Evolutionary conservation across 2,329 filamentous ascomycete genomes (phyloP).

Genomic region (Myriosclerotinia scirpicola): DNA sequence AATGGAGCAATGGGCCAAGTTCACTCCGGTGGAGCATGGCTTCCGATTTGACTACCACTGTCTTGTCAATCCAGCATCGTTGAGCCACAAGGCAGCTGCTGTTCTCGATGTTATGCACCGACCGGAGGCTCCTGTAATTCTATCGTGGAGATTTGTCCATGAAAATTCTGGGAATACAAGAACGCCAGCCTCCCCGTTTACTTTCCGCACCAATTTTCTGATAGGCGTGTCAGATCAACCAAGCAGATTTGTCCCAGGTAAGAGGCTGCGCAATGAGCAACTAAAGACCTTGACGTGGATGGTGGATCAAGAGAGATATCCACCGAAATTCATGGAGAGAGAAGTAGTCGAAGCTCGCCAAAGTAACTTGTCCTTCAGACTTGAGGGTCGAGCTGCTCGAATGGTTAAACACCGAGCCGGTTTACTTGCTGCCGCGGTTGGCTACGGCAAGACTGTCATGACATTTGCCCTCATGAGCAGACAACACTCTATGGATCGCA

Average conservation of each 20-base stretch:
- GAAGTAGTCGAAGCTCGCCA: conserved; percentile 58
- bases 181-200: conserved; percentile 15
- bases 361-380: conserved; percentile 53
- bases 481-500: background rate
- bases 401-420: conserved; percentile 53
- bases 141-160: conserved; percentile 50
- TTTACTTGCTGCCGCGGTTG: conserved; percentile 62
- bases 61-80: conserved; percentile 44
- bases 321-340: conserved; percentile 49
- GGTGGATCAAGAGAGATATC: conserved; percentile 55
- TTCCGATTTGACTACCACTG: conserved; percentile 44
- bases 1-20: conserved; percentile 41
- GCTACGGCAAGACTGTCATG: conserved; percentile 67
- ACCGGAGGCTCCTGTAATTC: conserved; percentile 30
- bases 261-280: conserved; percentile 52
- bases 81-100: conserved; percentile 46
- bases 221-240: conserved; percentile 36
- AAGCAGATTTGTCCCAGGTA: conserved; percentile 34
- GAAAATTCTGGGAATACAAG: conserved; percentile 44
- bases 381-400: conserved; percentile 53
- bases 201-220: conserved; percentile 13
- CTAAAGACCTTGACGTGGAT: conserved; percentile 59
- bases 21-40: conserved; percentile 40
- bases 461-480: conserved; percentile 15
- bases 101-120: conserved; percentile 26